Evolutionary conservation across 148 eudicot genomes (phyloP).

Genomic region (Diospyros lotus): DNA sequence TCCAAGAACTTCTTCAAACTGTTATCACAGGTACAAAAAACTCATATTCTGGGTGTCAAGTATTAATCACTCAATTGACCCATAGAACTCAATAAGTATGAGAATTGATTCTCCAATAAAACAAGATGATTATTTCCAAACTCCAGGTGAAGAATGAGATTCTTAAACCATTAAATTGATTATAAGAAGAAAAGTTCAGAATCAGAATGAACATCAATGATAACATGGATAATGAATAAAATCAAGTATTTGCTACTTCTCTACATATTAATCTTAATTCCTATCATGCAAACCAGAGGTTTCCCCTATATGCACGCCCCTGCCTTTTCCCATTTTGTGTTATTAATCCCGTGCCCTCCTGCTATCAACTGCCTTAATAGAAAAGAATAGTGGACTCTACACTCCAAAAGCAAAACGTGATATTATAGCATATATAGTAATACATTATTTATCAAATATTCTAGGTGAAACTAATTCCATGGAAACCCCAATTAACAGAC

Average conservation of each 20-base stretch:
- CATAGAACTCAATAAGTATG: background rate
- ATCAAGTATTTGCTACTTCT: background rate
- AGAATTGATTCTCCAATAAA: background rate
- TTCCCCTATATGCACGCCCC: background rate
- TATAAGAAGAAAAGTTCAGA: background rate
- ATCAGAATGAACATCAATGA: background rate
- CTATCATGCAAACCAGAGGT: background rate
- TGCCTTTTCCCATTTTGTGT: background rate
- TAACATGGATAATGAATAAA: background rate
- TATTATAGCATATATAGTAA: background rate
- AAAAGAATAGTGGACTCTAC: background rate
- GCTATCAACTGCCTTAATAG: background rate
- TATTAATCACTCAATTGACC: background rate
- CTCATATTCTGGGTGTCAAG: background rate
- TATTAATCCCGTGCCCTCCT: background rate
- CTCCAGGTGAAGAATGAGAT: background rate
- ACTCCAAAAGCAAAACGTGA: background rate
- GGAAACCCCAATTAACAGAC: background rate
- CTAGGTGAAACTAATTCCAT: background rate
- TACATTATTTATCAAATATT: background rate
- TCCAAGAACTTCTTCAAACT: constrained; percentile 75
- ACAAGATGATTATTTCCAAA: background rate
- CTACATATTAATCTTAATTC: background rate
- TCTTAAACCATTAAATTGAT: background rate
- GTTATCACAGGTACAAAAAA: background rate